Evolutionary conservation across 371 early-diverging fungal genomes (phyloP), one percentile per base, ranked within the genome.

Genomic region (Chytridium lagenaria): DNA sequence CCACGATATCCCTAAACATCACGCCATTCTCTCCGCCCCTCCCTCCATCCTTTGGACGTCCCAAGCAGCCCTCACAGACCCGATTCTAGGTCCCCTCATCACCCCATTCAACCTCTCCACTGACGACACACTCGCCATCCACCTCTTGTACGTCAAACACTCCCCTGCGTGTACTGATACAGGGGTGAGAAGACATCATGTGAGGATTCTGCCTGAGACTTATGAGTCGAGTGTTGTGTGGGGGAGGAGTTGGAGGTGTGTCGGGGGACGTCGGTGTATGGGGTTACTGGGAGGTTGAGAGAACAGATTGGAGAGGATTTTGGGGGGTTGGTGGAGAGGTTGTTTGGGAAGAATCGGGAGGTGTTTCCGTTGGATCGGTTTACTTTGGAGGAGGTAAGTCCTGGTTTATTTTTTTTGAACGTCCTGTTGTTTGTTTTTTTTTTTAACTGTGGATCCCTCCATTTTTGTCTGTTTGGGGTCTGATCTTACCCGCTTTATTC

Each of bases 211-310:
- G n/a, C n/a, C n/a, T n/a, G n/a, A n/a, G n/a, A n/a, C n/a, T n/a
- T n/a, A n/a, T n/a, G n/a, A n/a, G n/a, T n/a, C n/a, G n/a, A n/a
- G n/a, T n/a, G n/a, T n/a, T 73, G 59, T 28, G n/a, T 15, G 5
- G 70, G 50, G 7, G 23, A 12, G 33, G 80, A 69, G 23, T 55
- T 79, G 15, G 50, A 39, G 5, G 10, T 69, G 12, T 72, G 72
- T 50, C n/a, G 44, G 26, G 80, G 80, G 1, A 65, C 76, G 2
- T 71, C 76, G n/a, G 63, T 80, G 50, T 66, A 77, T 66, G 28
- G 5, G 10, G n/a, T 68, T 2, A 78, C 80, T 1, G 23, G 49
- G 22, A 50, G 26, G 34, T 34, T 72, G 30, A 28, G 49, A 33
- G 65, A 68, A 2, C 80, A 80, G 50, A 75, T 78, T 51, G 49